Evolutionary conservation across 805 yeast genomes (phyloP).

Genomic region (Wickerhamomyces xylosicus): DNA sequence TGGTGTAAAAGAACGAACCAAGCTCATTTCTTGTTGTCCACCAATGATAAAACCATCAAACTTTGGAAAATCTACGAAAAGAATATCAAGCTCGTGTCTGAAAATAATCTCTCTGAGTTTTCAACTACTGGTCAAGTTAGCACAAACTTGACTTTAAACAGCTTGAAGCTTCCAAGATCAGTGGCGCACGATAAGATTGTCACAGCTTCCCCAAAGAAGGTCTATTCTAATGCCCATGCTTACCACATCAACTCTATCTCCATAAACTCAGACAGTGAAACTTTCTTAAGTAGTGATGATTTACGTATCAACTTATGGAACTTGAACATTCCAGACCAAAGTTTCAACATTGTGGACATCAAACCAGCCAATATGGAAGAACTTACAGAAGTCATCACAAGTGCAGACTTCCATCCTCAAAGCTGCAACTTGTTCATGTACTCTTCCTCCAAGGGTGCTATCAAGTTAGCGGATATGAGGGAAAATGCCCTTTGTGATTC

Average conservation of each 20-base stretch:
- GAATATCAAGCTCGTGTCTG: slow-evolving; percentile 83
- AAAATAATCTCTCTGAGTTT: slow-evolving; percentile 64
- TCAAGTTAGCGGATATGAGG: slow-evolving; percentile 94
- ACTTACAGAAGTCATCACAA: slow-evolving; percentile 92
- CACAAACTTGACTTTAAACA: slow-evolving; percentile 26
- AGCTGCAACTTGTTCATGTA: slow-evolving; percentile 93
- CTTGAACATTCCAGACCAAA: slow-evolving; percentile 85
- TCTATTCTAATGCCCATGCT: slow-evolving; percentile 94
- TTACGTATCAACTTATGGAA: slow-evolving; percentile 94
- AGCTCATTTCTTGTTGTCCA: slow-evolving; percentile 81
- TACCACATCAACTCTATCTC: slow-evolving; percentile 95
- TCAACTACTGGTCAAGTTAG: slow-evolving; percentile 6
- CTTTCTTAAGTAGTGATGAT: slow-evolving; percentile 88
- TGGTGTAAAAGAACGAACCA: slow-evolving; percentile 88
- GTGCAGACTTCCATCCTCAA: slow-evolving; percentile 91
- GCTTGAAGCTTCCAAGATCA: slow-evolving; percentile 73
- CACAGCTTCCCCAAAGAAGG: slow-evolving; percentile 87
- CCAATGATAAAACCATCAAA: slow-evolving; percentile 97
- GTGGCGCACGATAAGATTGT: slow-evolving; percentile 92
- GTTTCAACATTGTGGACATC: slow-evolving; percentile 94
- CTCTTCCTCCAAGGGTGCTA: slow-evolving; percentile 90
- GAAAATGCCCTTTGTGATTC: slow-evolving; percentile 88
- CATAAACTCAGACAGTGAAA: slow-evolving; percentile 91
- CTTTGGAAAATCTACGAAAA: slow-evolving; percentile 94
- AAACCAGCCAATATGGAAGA: slow-evolving; percentile 99